Evolutionary conservation across 2,329 filamentous ascomycete species (phyloP).

Genomic region (Thelonectria olida): DNA sequence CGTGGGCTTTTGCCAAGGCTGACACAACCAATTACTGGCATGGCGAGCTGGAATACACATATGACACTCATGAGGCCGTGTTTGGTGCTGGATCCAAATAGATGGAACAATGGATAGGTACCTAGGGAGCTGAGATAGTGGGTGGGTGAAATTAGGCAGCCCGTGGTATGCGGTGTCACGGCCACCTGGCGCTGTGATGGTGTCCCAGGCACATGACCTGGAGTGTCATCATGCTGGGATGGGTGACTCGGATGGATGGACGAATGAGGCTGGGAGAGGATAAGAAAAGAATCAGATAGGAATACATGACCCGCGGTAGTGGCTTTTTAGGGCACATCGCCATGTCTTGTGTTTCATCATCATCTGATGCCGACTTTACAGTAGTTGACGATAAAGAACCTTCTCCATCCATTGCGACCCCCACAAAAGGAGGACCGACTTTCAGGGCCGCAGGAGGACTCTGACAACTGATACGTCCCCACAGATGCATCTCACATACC

Average conservation of each 20-base stretch:
- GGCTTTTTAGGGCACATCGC: background rate
- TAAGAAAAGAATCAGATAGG: background rate
- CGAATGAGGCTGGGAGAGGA: background rate
- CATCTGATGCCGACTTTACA: slow-evolving; percentile 16
- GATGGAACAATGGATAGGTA: slow-evolving; percentile 5
- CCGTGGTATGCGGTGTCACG: slow-evolving; percentile 21
- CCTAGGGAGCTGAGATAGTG: background rate
- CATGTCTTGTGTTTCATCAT: too few relatives aligned
- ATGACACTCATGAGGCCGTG: slow-evolving; percentile 69
- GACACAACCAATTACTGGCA: slow-evolving; percentile 65
- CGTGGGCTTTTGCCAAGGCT: slow-evolving; percentile 76
- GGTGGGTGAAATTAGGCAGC: background rate
- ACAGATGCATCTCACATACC: too few relatives aligned
- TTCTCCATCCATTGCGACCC: too few relatives aligned
- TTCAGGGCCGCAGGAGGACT: too few relatives aligned
- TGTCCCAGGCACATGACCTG: slow-evolving; percentile 33
- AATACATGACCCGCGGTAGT: background rate
- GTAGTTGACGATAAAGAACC: too few relatives aligned
- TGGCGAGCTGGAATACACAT: slow-evolving; percentile 71
- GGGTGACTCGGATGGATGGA: background rate
- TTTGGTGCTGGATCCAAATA: slow-evolving; percentile 60
- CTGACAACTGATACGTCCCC: too few relatives aligned
- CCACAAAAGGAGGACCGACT: too few relatives aligned
- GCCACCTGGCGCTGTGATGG: slow-evolving; percentile 24
- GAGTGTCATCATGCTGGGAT: slow-evolving; percentile 25